Conservation (phyloP, 495 filamentous ascomycete genomes). For the Hypoxylon rickii region DNA sequence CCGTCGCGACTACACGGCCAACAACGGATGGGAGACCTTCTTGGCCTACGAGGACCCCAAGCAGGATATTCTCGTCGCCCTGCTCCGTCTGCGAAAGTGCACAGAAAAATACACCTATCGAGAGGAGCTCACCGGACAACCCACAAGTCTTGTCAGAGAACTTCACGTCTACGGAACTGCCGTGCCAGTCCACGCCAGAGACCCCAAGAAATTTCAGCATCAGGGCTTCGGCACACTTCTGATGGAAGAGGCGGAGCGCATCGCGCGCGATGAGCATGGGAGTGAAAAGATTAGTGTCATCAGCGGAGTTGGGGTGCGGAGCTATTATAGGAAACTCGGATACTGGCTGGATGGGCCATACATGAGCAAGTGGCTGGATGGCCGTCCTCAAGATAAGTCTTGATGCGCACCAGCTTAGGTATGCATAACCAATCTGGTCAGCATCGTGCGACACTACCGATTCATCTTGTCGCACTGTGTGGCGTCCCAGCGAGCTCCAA, state of each 20-base stretch:
- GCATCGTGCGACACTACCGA: background rate
- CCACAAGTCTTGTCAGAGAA: slow-evolving; percentile 89
- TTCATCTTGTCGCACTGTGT: no score
- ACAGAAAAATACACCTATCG: slow-evolving; percentile 88
- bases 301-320: slow-evolving; percentile 89
- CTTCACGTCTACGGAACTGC: slow-evolving; percentile 96
- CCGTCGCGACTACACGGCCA: slow-evolving; percentile 92
- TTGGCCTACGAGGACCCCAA: slow-evolving; percentile 97
- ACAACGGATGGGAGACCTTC: slow-evolving; percentile 98
- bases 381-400: slow-evolving; percentile 32
- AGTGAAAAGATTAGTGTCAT: slow-evolving; percentile 95
- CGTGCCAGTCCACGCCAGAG: slow-evolving; percentile 90
- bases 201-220: slow-evolving; percentile 96
- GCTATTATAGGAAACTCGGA: slow-evolving; percentile 90
- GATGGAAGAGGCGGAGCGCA: slow-evolving; percentile 97
- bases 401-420: no score
- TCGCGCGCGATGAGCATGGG: slow-evolving; percentile 90
- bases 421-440: background rate
- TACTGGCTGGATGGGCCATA: slow-evolving; percentile 91
- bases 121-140: slow-evolving; percentile 80
- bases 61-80: slow-evolving; percentile 93
- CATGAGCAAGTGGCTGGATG: slow-evolving; percentile 74
- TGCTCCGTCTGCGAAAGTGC: slow-evolving; percentile 90
- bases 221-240: slow-evolving; percentile 94
- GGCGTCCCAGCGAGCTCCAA: no score